Base-by-base conservation (phyloP, 192 early-diverging fungal genomes). In the Entomortierella lignicola region DNA sequence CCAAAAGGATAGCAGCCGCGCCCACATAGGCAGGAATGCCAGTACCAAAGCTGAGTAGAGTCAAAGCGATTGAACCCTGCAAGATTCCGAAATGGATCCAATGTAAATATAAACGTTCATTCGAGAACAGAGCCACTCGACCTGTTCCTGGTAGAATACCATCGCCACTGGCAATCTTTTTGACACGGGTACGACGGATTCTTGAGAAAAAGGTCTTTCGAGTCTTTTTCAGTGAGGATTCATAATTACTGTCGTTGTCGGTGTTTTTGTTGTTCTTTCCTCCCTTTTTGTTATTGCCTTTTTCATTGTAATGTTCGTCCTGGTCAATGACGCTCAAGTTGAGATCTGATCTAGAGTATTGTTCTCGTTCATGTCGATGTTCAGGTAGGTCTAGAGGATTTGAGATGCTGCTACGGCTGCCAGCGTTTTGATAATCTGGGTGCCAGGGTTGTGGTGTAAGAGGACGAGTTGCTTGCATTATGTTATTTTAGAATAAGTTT, bases 81-180 rank as follows among this genome's bases (percentile, higher is more conserved):
- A 79, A 31, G 41, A 79, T 64, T 8, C 67, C 75, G 17, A 70
- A 70, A 21, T 62, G 61, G 31, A 79, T 69, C 75, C 75, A 79
- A 37, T 79, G 75, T 67, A 79, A 26, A 30, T 60, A 79, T 31
- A 79, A 51, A 66, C 75, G 75, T 42, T 79, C 75, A 51, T 79
- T 79, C 67, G 75, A 79, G 62, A 79, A 79, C 32, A 65, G 75
- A 0, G 75, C 75, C 21, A 65, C 2, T 8, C 67, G 67, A 30
- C 75, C 75, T 0, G 67, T 70, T 5, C 61, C 55, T 2, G 41
- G 12, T 29, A 70, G 48, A 42, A 65, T 59, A 48, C 60, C 44
- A 47, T 47, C 15, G 15, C 44, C 44, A 4, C 8, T 5, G 2
- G 44, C 69, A 1, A 43, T 51, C 20, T 64, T 42, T 7, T 52